Conservation (phyloP, 1,139 yeast species). For the Blastobotrys ciferrii region DNA sequence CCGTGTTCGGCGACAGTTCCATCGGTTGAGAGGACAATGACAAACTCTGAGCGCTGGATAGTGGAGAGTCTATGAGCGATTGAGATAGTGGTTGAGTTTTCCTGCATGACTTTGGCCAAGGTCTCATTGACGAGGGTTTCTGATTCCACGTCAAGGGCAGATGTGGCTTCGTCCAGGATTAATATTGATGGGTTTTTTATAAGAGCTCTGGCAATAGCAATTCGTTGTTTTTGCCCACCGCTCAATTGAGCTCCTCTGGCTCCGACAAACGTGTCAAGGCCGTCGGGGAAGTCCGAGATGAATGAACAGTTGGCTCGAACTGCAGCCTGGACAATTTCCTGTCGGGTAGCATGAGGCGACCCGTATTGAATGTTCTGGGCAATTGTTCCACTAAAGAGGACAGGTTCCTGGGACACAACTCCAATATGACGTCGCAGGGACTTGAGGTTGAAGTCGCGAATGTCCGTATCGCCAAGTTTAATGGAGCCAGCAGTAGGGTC, state of each 20-base stretch:
- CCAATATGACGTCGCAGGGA: slow-evolving; percentile 73
- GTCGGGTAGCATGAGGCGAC: slow-evolving; percentile 52
- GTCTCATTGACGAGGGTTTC: slow-evolving; percentile 79
- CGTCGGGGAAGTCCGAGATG: slow-evolving; percentile 70
- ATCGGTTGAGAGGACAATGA: slow-evolving; percentile 70
- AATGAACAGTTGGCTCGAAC: slow-evolving; percentile 79
- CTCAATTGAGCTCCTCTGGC: slow-evolving; percentile 84
- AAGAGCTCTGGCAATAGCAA: slow-evolving; percentile 79
- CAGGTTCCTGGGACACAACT: slow-evolving; percentile 91
- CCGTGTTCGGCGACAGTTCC: slow-evolving; percentile 91
- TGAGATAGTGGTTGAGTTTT: slow-evolving; percentile 74
- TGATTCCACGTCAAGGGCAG: slow-evolving; percentile 80
- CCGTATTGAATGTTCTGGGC: slow-evolving; percentile 86
- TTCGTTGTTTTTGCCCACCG: slow-evolving; percentile 85
- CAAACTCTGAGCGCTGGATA: slow-evolving; percentile 76
- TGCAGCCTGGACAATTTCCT: slow-evolving; percentile 70
- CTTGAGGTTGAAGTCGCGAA: slow-evolving; percentile 67
- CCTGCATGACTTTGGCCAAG: slow-evolving; percentile 57
- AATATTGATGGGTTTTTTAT: slow-evolving; percentile 70
- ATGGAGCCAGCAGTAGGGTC: slow-evolving; percentile 70
- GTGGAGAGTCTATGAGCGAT: slow-evolving; percentile 93
- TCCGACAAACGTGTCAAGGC: slow-evolving; percentile 80
- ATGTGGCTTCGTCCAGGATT: slow-evolving; percentile 78
- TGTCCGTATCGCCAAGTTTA: slow-evolving; percentile 65
- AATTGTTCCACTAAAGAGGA: slow-evolving; percentile 85